Percentiles rank a stretch among this genome's conserved stretches.
Evolutionary conservation across 1,139 yeast genomes (phyloP).

Genomic region (Barnettozyma hawaiiensis): DNA sequence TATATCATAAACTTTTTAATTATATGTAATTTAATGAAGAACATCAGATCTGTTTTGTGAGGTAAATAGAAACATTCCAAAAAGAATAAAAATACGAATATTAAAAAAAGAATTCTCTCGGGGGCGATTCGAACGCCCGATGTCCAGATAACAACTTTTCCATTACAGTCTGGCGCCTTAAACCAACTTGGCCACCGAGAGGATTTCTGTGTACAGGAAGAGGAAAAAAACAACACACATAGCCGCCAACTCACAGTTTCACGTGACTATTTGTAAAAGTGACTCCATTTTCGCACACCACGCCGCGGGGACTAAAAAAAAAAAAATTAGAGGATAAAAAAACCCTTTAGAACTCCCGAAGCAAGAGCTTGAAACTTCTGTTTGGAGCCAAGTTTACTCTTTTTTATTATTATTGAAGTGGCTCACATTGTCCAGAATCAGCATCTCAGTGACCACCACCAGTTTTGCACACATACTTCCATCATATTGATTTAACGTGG

Average conservation of each 20-base stretch:
- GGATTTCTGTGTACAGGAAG: too few species aligned
- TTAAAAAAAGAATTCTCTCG: slow-evolving; percentile 13
- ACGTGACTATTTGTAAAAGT: too few species aligned
- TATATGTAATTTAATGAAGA: too few species aligned
- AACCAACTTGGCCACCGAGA: slow-evolving; percentile 24
- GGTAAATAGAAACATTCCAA: too few species aligned
- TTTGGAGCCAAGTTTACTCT: neutral
- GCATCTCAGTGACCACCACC: neutral
- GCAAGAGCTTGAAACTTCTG: neutral
- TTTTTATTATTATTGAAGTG: too few species aligned
- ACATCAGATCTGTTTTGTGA: too few species aligned
- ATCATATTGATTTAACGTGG: neutral
- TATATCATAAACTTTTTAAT: too few species aligned
- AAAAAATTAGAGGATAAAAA: neutral
- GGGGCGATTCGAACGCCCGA: slow-evolving; percentile 21
- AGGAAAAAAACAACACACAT: neutral
- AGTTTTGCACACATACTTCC: neutral
- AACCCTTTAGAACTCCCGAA: neutral
- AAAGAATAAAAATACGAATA: neutral
- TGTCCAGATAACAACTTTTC: slow-evolving; percentile 17
- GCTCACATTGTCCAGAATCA: neutral
- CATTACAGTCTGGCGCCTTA: slow-evolving; percentile 23
- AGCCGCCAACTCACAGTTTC: too few species aligned
- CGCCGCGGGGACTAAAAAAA: too few species aligned
- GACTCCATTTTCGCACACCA: too few species aligned